Percentiles rank a stretch among this genome's conserved stretches.
phyloP scores from a whole-genome alignment of 257 asterid species.

The Plantago elongata region DNA sequence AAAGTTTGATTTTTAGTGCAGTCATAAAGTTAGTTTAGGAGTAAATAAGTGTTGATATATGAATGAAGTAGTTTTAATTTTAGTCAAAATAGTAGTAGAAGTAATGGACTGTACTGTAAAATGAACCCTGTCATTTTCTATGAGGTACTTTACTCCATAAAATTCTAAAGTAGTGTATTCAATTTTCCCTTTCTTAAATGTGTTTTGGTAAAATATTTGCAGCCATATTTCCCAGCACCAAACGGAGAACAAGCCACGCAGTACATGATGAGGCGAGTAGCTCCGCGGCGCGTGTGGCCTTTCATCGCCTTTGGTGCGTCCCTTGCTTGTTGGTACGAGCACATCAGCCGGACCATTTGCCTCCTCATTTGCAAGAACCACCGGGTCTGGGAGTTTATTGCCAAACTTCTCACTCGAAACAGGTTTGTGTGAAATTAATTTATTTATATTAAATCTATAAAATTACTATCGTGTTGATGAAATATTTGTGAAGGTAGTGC shows the following conservation, averaged over 20 bases:
- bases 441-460: background rate
- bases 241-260: constrained; percentile 74
- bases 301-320: constrained; percentile 73
- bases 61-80: no score
- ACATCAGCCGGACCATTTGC: constrained; percentile 71
- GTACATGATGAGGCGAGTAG: constrained; percentile 77
- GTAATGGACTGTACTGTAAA: background rate
- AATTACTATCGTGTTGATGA: background rate
- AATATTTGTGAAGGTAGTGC: background rate
- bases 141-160: background rate
- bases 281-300: constrained; percentile 94
- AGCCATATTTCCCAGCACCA: constrained; percentile 95
- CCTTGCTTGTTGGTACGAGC: constrained; percentile 93
- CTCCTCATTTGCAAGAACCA: constrained; percentile 85
- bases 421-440: constrained; percentile 34
- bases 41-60: no score
- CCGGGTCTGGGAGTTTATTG: constrained; percentile 75
- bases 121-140: constrained; percentile 2
- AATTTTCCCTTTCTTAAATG: no score
- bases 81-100: no score
- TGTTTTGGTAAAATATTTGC: constrained; percentile 13
- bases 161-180: no score
- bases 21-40: no score
- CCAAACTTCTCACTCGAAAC: constrained; percentile 78
- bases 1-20: no score